Percentiles rank a stretch among this genome's conserved stretches.
Evolutionary conservation across 768 basidiomycete genomes (phyloP).

Genomic region (Termitomyces sp.): DNA sequence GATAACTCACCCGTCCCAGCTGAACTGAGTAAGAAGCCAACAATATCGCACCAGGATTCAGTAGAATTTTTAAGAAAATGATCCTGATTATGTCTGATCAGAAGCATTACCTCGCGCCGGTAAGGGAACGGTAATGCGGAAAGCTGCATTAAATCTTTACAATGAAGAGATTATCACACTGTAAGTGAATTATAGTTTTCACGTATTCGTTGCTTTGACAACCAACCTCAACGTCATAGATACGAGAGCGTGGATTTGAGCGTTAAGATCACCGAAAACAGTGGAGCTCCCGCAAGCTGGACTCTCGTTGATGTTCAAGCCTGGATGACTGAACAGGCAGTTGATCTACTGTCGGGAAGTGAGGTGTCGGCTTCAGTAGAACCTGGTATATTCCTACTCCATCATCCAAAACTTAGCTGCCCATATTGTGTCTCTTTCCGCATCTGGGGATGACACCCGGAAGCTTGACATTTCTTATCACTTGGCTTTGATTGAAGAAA

Average conservation of each 20-base stretch:
- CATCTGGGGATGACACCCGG: too few species aligned
- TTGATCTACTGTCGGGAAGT: background rate
- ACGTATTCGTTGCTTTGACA: background rate
- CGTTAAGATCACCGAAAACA: background rate
- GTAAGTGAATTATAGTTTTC: background rate
- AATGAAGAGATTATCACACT: background rate
- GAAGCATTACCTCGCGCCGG: background rate
- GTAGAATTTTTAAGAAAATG: slow-evolving; percentile 38
- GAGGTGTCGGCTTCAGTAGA: background rate
- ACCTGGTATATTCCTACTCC: background rate
- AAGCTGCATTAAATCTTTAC: background rate
- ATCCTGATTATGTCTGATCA: slow-evolving; percentile 29
- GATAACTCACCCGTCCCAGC: too few species aligned
- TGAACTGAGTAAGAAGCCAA: slow-evolving; percentile 35
- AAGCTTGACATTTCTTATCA: background rate
- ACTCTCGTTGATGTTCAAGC: background rate
- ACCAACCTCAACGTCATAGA: background rate
- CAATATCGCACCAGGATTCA: slow-evolving; percentile 24
- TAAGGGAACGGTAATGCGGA: background rate
- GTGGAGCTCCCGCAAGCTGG: background rate
- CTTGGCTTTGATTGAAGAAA: slow-evolving; percentile 21
- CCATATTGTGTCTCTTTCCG: background rate
- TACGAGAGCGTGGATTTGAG: background rate
- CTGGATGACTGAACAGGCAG: background rate
- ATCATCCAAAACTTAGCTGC: background rate